A percentile compares a stretch with the other conserved stretches of the same genome.
phyloP scores from a whole-genome alignment of 2,329 filamentous ascomycete species.

The Samsoniella hepiali region DNA sequence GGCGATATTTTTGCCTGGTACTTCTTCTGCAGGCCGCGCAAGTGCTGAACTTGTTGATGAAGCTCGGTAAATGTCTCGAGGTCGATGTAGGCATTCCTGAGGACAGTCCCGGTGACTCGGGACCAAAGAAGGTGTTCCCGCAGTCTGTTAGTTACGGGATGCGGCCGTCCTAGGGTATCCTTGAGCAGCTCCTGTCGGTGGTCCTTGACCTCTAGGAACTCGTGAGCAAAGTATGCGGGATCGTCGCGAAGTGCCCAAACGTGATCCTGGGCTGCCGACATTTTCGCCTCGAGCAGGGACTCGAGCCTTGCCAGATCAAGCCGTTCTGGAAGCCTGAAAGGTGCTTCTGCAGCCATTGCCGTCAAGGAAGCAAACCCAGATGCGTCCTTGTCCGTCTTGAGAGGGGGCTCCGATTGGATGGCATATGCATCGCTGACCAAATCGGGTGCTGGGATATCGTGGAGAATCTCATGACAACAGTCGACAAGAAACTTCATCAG shows the following conservation, averaged over 20 bases:
- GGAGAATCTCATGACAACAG: constrained; percentile 47
- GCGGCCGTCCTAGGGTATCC: constrained; percentile 34
- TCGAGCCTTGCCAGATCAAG: constrained; percentile 46
- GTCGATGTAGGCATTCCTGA: constrained; percentile 32
- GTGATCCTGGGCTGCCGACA: constrained; percentile 48
- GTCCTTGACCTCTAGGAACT: constrained; percentile 41
- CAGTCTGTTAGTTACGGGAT: constrained; percentile 24
- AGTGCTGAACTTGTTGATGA: constrained; percentile 27
- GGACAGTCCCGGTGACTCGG: constrained; percentile 33
- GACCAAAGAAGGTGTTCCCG: constrained; percentile 35
- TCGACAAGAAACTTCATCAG: constrained; percentile 47
- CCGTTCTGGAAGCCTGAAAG: constrained; percentile 47
- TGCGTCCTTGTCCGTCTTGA: constrained; percentile 29
- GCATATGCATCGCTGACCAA: constrained; percentile 31
- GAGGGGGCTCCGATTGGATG: constrained; percentile 37
- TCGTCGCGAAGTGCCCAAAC: constrained; percentile 56
- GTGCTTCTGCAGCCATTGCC: constrained; percentile 45
- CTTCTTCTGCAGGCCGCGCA: constrained; percentile 31
- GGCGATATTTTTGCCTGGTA: constrained; percentile 32
- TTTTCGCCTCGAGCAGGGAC: constrained; percentile 41
- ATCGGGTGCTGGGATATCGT: constrained; percentile 41
- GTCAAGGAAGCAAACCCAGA: constrained; percentile 38
- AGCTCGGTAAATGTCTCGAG: constrained; percentile 41
- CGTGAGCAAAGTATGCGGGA: constrained; percentile 51
- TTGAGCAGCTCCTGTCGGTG: constrained; percentile 44